Conservation (phyloP, 257 asterid genomes). For the Gardenia jasminoides region DNA sequence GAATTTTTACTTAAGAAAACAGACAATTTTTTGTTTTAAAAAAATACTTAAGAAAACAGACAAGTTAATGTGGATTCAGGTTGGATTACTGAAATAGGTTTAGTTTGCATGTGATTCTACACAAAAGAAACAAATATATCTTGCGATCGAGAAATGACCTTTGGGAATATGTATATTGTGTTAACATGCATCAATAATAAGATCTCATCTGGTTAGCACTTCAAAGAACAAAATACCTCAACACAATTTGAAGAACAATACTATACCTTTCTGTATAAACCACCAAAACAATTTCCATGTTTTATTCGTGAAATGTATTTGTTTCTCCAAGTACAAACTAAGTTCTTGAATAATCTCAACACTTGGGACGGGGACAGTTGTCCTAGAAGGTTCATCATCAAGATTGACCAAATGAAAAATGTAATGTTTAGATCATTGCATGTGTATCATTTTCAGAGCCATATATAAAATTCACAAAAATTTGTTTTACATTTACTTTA, state of each 20-base stretch:
- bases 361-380: too few species aligned
- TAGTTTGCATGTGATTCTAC: conserved; percentile 10
- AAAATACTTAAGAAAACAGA: conserved; percentile 14
- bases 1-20: conserved; percentile 15
- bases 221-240: background rate
- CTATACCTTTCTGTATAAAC: background rate
- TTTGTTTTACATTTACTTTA: too few species aligned
- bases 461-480: too few species aligned
- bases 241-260: background rate
- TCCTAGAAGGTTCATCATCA: too few species aligned
- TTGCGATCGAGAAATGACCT: background rate
- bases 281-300: background rate
- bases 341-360: too few species aligned
- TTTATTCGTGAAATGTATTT: background rate
- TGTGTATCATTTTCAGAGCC: too few species aligned
- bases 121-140: background rate
- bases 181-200: background rate
- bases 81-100: background rate
- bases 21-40: too few species aligned
- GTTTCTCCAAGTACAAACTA: background rate
- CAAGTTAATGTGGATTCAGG: conserved; percentile 15
- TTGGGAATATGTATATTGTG: background rate
- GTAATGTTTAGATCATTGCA: too few species aligned
- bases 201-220: background rate
- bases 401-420: too few species aligned